Evolutionary conservation across 202 grass and related monocot species (phyloP), one percentile per base, ranked within the genome.

Genomic region (Eragrostis tef): DNA sequence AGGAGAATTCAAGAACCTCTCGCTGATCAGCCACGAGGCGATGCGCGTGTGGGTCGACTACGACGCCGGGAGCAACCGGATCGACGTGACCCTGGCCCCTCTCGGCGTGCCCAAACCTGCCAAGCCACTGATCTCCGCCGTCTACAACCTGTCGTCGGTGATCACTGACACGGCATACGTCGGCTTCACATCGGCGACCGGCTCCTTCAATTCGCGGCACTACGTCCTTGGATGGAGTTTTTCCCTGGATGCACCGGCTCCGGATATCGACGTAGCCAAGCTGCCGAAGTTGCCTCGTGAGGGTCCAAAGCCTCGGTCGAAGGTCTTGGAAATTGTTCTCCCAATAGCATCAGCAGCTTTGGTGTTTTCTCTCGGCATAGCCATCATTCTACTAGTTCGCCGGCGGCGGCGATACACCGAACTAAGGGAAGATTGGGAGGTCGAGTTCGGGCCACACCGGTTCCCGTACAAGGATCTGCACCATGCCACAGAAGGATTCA

Each of bases 201-300:
- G 58, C 9, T 14, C 58, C 2, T 29, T 27, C 11, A 27, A 29
- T 12, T 27, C 58, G 0, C 58, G 21, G 24, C 58, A 61, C 24
- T 61, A 27, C 11, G 22, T 61, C 24, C 58, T 61, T 16, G 69
- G 47, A 14, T 72, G 69, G 69, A 72, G 69, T 47, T 72, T 72
- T 9, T 25, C 14, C 47, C 2, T 52, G 47, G 48, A 52, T 16
- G 10, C 14, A 0, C 69, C 47, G 26, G 69, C 69, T 52, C 69
- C 69, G 9, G 69, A 13, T 6, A 71, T 71, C 26, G 46, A 71
- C 69, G 4, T 51, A 2, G 15, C 47, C 69, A 72, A 72, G 25
- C 45, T 72, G 69, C 69, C 69, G 2, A 48, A n/a, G 13, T 26
- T 72, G 11, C 58, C 58, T 0, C 58, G 21, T 59, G 56, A 24